phyloP scores from a whole-genome alignment of 331 rosid genomes.

The Quercus tomentella region DNA sequence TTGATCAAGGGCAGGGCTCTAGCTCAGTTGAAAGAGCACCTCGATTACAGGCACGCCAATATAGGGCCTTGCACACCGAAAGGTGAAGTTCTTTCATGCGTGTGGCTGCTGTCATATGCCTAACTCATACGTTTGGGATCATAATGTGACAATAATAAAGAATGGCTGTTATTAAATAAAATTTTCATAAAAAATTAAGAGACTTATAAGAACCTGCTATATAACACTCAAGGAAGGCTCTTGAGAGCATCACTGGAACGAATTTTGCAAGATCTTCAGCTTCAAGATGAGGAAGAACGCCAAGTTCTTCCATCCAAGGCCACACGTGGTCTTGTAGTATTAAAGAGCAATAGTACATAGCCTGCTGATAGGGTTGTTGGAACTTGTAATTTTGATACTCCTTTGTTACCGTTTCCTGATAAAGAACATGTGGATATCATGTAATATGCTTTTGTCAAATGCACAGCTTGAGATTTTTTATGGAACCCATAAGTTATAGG shows the following conservation, averaged over 20 bases:
- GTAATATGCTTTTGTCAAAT: not conserved
- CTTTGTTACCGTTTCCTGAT: slow-evolving; percentile 83
- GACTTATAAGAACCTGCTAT: slow-evolving; percentile 56
- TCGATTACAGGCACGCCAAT: too few species aligned
- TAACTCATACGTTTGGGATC: too few species aligned
- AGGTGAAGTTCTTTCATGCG: too few species aligned
- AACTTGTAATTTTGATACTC: slow-evolving; percentile 78
- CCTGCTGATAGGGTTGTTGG: slow-evolving; percentile 88
- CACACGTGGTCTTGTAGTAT: slow-evolving; percentile 63
- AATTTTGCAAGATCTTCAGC: slow-evolving; percentile 79
- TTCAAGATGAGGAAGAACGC: slow-evolving; percentile 65
- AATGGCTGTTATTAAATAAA: slow-evolving; percentile 6
- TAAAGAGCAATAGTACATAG: slow-evolving; percentile 78
- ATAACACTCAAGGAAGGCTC: slow-evolving; percentile 74
- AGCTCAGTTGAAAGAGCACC: too few species aligned
- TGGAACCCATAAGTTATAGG: not conserved
- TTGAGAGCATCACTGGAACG: slow-evolving; percentile 78
- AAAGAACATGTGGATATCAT: not conserved
- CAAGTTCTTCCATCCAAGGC: slow-evolving; percentile 80
- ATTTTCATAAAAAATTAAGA: not conserved
- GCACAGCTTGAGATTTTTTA: not conserved
- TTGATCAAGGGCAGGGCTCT: too few species aligned
- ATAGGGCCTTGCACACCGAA: too few species aligned
- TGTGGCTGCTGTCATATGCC: too few species aligned
- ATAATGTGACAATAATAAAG: not conserved